A percentile compares a stretch with the other conserved stretches of the same genome.
Evolutionary conservation across 305 asterid species (phyloP).

Genomic region (Solanum hybrid): DNA sequence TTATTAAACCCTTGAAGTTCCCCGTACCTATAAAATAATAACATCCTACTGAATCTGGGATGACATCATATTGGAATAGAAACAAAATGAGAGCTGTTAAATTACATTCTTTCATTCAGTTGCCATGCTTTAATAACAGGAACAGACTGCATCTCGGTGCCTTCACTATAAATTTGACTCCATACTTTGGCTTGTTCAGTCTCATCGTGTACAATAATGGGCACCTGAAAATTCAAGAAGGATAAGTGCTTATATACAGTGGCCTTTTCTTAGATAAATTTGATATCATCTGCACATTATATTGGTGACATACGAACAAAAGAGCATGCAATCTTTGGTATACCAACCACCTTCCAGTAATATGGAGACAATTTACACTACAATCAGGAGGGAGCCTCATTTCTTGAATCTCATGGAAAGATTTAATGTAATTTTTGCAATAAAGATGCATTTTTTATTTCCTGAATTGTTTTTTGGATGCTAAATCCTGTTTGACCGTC

Average conservation of each 20-base stretch:
- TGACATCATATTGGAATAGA: background rate
- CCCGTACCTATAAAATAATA: slow-evolving; percentile 52
- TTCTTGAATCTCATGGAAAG: background rate
- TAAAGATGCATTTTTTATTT: background rate
- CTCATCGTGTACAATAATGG: slow-evolving; percentile 55
- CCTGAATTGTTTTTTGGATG: background rate
- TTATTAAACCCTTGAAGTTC: slow-evolving; percentile 81
- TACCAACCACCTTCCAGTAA: background rate
- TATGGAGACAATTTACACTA: background rate
- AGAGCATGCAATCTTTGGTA: background rate
- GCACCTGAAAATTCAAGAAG: slow-evolving; percentile 47
- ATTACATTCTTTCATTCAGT: slow-evolving; percentile 83
- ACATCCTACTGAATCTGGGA: background rate
- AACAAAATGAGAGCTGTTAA: background rate
- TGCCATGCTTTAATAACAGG: slow-evolving; percentile 88
- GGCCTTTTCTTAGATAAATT: background rate
- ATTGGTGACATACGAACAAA: background rate
- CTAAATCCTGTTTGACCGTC: background rate
- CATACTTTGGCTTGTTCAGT: slow-evolving; percentile 57
- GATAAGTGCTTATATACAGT: slow-evolving; percentile 1
- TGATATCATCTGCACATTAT: background rate
- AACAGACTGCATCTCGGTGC: slow-evolving; percentile 52
- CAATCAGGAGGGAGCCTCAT: background rate
- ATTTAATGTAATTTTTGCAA: background rate
- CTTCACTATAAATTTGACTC: slow-evolving; percentile 60